Base-by-base conservation (phyloP, 1,284 basidiomycete species). In the Veloboletus limbatus region DNA sequence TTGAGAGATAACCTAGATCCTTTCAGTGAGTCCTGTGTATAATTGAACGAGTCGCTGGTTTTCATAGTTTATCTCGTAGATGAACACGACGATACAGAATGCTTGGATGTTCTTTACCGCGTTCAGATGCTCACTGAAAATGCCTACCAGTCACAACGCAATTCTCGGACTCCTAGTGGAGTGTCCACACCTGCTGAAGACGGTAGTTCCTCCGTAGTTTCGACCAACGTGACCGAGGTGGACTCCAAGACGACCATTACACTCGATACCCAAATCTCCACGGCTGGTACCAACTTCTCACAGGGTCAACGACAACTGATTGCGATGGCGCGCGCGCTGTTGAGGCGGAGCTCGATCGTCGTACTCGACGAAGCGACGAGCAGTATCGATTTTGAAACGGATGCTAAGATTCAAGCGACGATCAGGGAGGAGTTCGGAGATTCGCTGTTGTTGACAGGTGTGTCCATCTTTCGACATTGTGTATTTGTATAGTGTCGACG, bases 1-100 rank as follows among this genome's bases (percentile, higher is more conserved):
- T 70, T 96, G 20, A 74, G 90, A 16, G 87, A 92, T 17, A 95
- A 95, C 54, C 66, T 96, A 4, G 93, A 97, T 69, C 93, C 91
- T 0, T 94, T 93, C 71, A 68, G 78, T 76, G 44, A 47, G 63
- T 47, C 31, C 5, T 4, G 1, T 8, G 17, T 22, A 16, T 10
- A 1, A 30, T 0, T 42, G 5, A 24, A 8, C 4, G 18, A 27
- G 2, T 20, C n/a, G 14, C 7, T 16, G 6, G 17, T 28, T 25
- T 26, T 49, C 2, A 31, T 25, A 4, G n/a, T 25, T 33, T 26
- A 26, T 34, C 4, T 54, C 2, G 3, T 49, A 83, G 82, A 74
- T 39, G 90, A 95, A 55, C 85, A 94, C 57, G 79, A 81, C 0
- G 94, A 97, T 54, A 74, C 73, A 11, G 90, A 91, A 51, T 94